Conservation (phyloP, 1,284 basidiomycete genomes). For the Trichosporon asahii region DNA sequence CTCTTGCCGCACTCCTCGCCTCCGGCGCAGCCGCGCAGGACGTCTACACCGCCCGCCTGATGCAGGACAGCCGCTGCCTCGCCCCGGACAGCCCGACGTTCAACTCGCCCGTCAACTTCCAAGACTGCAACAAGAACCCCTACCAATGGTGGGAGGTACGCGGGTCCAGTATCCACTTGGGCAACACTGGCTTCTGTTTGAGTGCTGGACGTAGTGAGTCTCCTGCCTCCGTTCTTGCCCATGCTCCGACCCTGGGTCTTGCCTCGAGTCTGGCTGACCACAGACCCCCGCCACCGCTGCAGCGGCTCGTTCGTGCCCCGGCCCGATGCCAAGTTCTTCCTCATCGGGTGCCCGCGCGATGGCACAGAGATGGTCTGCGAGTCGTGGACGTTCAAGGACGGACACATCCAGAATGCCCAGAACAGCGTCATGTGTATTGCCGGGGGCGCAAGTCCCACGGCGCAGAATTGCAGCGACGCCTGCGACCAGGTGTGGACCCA, state of each 20-base stretch:
- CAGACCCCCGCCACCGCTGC: constrained; percentile 8
- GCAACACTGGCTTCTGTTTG: background rate
- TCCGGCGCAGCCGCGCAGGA: background rate
- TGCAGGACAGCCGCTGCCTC: background rate
- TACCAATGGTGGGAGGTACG: constrained; percentile 5
- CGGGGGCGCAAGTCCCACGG: background rate
- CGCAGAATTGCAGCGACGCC: background rate
- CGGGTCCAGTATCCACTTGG: background rate
- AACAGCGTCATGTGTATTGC: background rate
- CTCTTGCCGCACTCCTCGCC: background rate
- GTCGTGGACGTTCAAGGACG: constrained; percentile 1
- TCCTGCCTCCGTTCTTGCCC: too few species aligned
- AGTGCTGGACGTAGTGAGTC: constrained; percentile 1
- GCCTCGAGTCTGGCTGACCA: background rate
- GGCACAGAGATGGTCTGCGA: background rate
- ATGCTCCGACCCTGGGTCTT: too few species aligned
- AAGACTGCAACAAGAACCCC: constrained; percentile 6
- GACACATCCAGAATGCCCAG: background rate
- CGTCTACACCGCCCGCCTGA: background rate
- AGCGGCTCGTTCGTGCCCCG: background rate
- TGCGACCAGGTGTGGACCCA: background rate
- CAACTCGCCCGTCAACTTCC: constrained; percentile 4
- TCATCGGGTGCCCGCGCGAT: background rate
- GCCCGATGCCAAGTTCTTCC: background rate
- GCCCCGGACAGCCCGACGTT: background rate